Evolutionary conservation across 768 basidiomycete species (phyloP).

Genomic region (Auricularia auricula-judae): DNA sequence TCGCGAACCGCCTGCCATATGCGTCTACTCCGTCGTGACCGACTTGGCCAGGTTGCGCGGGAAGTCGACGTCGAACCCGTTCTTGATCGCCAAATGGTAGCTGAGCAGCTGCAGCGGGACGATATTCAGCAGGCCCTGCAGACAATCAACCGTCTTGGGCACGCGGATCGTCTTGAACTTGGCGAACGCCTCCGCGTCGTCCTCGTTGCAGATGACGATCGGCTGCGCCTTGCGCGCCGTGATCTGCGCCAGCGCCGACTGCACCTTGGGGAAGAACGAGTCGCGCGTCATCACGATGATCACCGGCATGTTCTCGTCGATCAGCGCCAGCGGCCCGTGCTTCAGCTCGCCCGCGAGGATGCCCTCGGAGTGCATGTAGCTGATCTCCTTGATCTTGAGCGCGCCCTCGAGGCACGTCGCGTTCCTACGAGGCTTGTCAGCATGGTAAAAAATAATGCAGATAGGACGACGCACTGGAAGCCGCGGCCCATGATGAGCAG

Average conservation of each 20-base stretch:
- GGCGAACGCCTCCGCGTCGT: constrained; percentile 67
- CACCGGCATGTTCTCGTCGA: constrained; percentile 97
- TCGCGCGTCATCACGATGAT: constrained; percentile 99
- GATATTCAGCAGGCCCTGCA: constrained; percentile 94
- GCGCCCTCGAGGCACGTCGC: constrained; percentile 98
- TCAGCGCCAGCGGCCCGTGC: constrained; percentile 93
- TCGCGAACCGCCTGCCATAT: no score
- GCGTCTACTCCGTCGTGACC: constrained; percentile 53
- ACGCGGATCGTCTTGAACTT: constrained; percentile 80
- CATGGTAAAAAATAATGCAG: constrained; percentile 3
- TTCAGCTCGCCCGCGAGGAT: constrained; percentile 98
- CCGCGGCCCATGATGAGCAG: constrained; percentile 95
- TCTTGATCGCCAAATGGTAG: constrained; percentile 91
- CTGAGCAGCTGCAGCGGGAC: constrained; percentile 91
- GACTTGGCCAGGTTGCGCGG: constrained; percentile 90
- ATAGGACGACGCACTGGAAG: constrained; percentile 59
- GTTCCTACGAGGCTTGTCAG: constrained; percentile 17
- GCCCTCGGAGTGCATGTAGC: constrained; percentile 81
- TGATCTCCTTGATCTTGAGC: constrained; percentile 98
- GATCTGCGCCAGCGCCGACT: constrained; percentile 92
- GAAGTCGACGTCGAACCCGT: constrained; percentile 97
- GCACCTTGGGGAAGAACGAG: constrained; percentile 96
- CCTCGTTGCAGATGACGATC: constrained; percentile 92
- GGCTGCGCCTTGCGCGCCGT: constrained; percentile 94
- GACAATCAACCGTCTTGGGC: constrained; percentile 84